Evolutionary conservation across 129 eudicot genomes (phyloP), one percentile per base, ranked within the genome.

Genomic region (Pseudognaphalium luteoalbum): DNA sequence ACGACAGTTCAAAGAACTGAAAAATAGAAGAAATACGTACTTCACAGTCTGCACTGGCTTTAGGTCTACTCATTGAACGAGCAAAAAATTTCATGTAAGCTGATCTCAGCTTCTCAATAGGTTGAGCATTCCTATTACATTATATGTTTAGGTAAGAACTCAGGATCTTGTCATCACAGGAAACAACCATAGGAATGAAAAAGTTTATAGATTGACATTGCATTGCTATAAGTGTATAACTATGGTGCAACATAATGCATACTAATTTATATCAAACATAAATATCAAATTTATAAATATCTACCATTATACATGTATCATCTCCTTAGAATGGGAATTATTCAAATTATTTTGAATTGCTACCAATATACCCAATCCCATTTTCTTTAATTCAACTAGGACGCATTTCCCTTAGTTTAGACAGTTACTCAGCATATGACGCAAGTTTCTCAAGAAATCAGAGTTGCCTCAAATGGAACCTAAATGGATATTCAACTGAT

Each of bases 41-140:
- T 17, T 66, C 29, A 47, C 34, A 64, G 68, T 88, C 98, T 66
- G 86, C 87, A 22, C 78, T 74, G 44, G 88, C 81, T 79, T 86
- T 87, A 44, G 87, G 80, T 76, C 87, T 83, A 71, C 84, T 81
- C 93, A 91, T 89, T 17, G 97, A 82, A 56, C 96, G 93, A n/a
- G 84, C 81, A 41, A 94, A 83, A 85, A 88, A 89, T 16, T 82
- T 94, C 85, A 56, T 81, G 82, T 82, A 94, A 68, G 97, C 91
- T 63, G 85, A 85, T 78, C 85, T 85, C 80, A 94, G 78, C 76
- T 88, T 89, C 66, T 94, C 98, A 60, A 72, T 76, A 14, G 98
- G 97, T 68, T 89, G 90, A 79, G 97, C 97, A 70, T 94, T 86
- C 92, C 98, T 92, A 14, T 72, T 62, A 65, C 66, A 65, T 67